Conservation (phyloP, 192 early-diverging fungal genomes). For the Borealophlyctis nickersoniae region DNA sequence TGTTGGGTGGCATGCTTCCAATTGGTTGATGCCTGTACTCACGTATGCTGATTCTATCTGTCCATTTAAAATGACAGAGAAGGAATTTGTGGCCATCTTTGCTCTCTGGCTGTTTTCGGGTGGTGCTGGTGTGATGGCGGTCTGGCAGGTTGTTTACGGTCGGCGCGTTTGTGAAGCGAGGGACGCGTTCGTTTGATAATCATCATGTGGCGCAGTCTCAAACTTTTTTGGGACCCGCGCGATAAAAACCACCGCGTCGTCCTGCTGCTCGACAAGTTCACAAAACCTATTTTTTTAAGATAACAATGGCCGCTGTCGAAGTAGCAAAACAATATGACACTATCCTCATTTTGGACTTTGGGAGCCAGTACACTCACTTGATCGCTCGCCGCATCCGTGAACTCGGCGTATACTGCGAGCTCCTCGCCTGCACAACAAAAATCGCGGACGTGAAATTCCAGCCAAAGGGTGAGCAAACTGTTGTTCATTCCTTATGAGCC, state of each 20-base stretch:
- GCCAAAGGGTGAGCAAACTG: slow-evolving; percentile 69
- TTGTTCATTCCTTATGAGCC: slow-evolving; percentile 13
- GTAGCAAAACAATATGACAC: slow-evolving; percentile 66
- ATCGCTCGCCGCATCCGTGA: slow-evolving; percentile 95
- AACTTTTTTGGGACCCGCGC: too few species aligned
- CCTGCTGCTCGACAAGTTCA: too few species aligned
- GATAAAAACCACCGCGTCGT: too few species aligned
- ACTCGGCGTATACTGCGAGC: slow-evolving; percentile 97
- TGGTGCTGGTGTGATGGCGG: too few species aligned
- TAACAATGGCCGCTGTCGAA: slow-evolving; percentile 13
- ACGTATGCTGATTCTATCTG: slow-evolving; percentile 58
- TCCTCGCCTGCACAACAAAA: slow-evolving; percentile 95
- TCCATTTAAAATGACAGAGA: slow-evolving; percentile 47
- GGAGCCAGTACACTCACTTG: slow-evolving; percentile 97
- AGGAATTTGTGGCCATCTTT: too few species aligned
- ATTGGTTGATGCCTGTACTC: slow-evolving; percentile 1
- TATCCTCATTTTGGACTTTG: slow-evolving; percentile 98
- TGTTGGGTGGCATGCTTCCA: too few species aligned
- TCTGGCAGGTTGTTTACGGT: too few species aligned
- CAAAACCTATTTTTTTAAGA: too few species aligned
- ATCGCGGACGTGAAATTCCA: slow-evolving; percentile 89
- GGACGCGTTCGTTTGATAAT: too few species aligned
- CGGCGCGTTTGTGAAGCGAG: too few species aligned
- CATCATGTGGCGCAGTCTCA: too few species aligned
- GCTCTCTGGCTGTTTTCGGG: too few species aligned